Conservation (phyloP, 2,329 filamentous ascomycete species). For the Beauveria sp. region DNA sequence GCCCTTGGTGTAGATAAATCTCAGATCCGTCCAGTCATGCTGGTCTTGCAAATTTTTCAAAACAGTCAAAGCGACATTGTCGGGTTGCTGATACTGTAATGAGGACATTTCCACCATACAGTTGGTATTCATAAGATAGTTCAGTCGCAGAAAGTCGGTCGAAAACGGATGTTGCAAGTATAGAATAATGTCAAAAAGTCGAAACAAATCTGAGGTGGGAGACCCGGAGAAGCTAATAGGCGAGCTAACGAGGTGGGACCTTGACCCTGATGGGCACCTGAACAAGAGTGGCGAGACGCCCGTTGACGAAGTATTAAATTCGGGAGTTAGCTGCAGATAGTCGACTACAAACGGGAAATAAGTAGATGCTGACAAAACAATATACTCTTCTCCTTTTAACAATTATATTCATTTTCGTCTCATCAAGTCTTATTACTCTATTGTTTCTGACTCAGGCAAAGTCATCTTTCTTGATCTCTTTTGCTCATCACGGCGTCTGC, state of each 20-base stretch:
- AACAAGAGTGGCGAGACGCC: too few species aligned
- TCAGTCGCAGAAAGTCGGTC: too few species aligned
- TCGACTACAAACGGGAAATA: too few species aligned
- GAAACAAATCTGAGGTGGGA: background rate
- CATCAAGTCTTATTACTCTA: too few species aligned
- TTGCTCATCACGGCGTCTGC: too few species aligned
- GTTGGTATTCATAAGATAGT: background rate
- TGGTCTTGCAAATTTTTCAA: slow-evolving; percentile 66
- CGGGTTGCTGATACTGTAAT: background rate
- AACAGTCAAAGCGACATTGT: slow-evolving; percentile 39
- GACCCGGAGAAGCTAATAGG: background rate
- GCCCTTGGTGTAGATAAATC: slow-evolving; percentile 40
- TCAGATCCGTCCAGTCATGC: slow-evolving; percentile 64
- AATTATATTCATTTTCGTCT: too few species aligned
- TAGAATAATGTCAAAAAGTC: background rate
- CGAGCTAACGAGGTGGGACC: background rate
- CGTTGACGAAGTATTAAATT: too few species aligned
- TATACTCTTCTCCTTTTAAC: too few species aligned
- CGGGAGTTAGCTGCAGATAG: too few species aligned
- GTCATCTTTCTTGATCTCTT: too few species aligned
- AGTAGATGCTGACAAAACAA: too few species aligned
- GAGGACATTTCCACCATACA: background rate
- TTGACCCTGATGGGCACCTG: background rate
- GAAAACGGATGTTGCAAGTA: background rate
- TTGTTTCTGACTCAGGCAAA: too few species aligned